A percentile compares a stretch with the other conserved stretches of the same genome.
Evolutionary conservation across 768 basidiomycete species (phyloP).

Genomic region (Naganishia onofrii): DNA sequence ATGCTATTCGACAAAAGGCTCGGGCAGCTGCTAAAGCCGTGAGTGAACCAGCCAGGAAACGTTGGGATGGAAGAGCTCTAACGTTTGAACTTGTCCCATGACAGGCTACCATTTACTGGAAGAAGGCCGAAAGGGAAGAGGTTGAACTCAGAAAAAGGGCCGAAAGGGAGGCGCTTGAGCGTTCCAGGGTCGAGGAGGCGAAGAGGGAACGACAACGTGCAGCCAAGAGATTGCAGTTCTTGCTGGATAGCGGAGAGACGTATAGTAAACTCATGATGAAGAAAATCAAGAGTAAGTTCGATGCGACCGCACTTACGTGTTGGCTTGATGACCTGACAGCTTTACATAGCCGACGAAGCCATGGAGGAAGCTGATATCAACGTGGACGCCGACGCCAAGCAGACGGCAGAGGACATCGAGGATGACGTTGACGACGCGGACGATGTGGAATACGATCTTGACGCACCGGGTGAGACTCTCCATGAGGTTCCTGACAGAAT

Average conservation of each 20-base stretch:
- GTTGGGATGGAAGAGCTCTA: too few species aligned
- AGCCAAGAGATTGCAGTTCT: constrained; percentile 92
- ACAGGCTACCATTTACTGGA: constrained; percentile 93
- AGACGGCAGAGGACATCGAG: neutral
- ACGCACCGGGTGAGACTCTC: neutral
- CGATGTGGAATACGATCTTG: constrained; percentile 12
- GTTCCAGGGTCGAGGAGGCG: constrained; percentile 49
- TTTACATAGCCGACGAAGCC: constrained; percentile 30
- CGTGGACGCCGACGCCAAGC: constrained; percentile 2
- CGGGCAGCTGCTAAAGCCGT: constrained; percentile 42
- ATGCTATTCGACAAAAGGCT: constrained; percentile 40
- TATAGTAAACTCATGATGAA: constrained; percentile 99
- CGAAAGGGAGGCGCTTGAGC: constrained; percentile 74
- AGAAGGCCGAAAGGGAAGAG: constrained; percentile 96
- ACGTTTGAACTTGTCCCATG: neutral
- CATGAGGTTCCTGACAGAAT: neutral
- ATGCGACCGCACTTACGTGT: neutral
- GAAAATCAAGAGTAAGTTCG: constrained; percentile 61
- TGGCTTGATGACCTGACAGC: neutral
- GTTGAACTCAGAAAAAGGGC: constrained; percentile 86
- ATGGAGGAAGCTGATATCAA: constrained; percentile 17
- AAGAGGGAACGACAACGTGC: constrained; percentile 83
- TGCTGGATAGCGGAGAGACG: constrained; percentile 96
- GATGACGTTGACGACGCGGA: constrained; percentile 23
- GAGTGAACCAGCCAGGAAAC: constrained; percentile 30